Evolutionary conservation across 768 basidiomycete genomes (phyloP), one percentile per base, ranked within the genome.

Genomic region (Mycena vulgaris): DNA sequence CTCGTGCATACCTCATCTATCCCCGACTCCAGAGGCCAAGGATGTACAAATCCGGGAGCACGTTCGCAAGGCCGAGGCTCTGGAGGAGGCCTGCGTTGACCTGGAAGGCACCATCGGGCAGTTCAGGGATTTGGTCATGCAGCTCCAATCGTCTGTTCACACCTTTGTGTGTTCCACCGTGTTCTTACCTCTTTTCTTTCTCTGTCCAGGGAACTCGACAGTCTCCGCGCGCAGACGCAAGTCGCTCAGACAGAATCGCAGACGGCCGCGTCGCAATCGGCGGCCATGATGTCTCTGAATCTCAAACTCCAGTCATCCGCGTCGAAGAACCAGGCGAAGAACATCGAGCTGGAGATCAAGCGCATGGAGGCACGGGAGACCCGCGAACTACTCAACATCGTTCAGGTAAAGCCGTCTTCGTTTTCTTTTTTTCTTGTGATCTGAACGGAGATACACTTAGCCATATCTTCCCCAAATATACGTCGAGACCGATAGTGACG

Each of bases 201-300:
- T n/a, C n/a, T n/a, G 60, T 35, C 17, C 66, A 97, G 95, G 69
- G 97, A 99, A 74, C 89, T 98, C 58, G 95, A 97, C 57, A 81
- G 81, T 21, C 87, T 99, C 6, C 93, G 96, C 35, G 84, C 92
- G 17, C 92, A 96, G 77, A 95, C 95, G 5, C 93, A 95, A 76
- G 92, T 91, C 0, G 94, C 93, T 1, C 93, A 95, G 74, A 87
- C 88, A 30, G 94, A 96, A 78, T 94, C 94, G 3, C 92, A 93
- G 1, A 89, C 90, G 0, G 93, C 95, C 19, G 92, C 90, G 17
- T 94, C 92, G 1, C 96, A 98, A 76, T 93, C 95, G 0, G 97
- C 97, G 3, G 93, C 94, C 3, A 92, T 98, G 86, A 92, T 99
- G 87, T 95, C 96, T 52, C 85, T 98, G 60, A 99, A 98, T 79